phyloP scores from a whole-genome alignment of 352 stramenopile species.

The Elongisporangium anandrum region DNA sequence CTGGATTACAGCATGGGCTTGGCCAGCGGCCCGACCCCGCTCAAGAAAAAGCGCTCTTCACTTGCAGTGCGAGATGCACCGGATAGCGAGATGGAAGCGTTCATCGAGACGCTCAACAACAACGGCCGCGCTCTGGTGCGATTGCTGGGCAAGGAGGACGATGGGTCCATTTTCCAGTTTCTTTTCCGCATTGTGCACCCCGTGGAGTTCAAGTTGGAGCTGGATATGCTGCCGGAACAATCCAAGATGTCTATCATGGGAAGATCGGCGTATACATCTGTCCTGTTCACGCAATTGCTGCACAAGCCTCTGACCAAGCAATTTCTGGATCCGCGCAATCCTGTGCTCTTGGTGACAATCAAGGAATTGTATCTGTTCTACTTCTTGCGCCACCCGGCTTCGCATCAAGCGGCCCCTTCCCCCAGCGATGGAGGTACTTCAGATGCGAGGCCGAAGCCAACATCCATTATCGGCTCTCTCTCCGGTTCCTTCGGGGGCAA shows the following conservation, averaged over 20 bases:
- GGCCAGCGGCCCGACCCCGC: slow-evolving; percentile 10
- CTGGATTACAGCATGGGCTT: slow-evolving; percentile 75
- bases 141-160: slow-evolving; percentile 60
- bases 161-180: slow-evolving; percentile 77
- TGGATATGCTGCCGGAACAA: slow-evolving; percentile 77
- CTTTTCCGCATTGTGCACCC: slow-evolving; percentile 71
- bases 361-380: slow-evolving; percentile 85
- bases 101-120: slow-evolving; percentile 37
- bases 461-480: slow-evolving; percentile 43
- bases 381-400: slow-evolving; percentile 74
- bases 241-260: slow-evolving; percentile 76
- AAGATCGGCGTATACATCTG: slow-evolving; percentile 53
- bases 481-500: slow-evolving; percentile 45
- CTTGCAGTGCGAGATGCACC: slow-evolving; percentile 31
- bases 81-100: slow-evolving; percentile 56
- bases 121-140: slow-evolving; percentile 52
- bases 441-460: not conserved
- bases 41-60: slow-evolving; percentile 38
- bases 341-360: slow-evolving; percentile 79
- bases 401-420: slow-evolving; percentile 5
- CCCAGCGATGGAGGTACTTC: slow-evolving; percentile 1
- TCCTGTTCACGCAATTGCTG: slow-evolving; percentile 80
- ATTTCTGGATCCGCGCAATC: slow-evolving; percentile 63
- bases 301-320: slow-evolving; percentile 81
- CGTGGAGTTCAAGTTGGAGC: slow-evolving; percentile 76